These are phyloP conservation scores for Phylloporus sp. DNA, from an alignment of 768 basidiomycete species.

Conservation along the genomic window DNA sequence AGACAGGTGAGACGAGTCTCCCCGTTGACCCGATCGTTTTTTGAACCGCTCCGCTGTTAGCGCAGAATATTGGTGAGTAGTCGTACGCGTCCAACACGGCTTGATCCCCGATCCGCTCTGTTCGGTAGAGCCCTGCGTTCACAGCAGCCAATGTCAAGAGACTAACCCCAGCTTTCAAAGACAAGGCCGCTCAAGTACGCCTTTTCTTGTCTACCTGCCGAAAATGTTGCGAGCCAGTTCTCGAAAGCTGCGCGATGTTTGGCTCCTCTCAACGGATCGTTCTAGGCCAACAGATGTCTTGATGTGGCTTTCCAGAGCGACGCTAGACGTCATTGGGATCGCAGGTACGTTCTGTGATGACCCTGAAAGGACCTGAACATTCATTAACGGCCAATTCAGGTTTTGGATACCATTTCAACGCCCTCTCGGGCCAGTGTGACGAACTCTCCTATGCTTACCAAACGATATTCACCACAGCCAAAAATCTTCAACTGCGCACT, in stretches of 20 bases:
- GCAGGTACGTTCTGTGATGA: conserved; percentile 39
- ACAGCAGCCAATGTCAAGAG: conserved; percentile 44
- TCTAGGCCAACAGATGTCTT: conserved; percentile 49
- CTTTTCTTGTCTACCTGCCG: background rate
- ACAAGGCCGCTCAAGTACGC: conserved; percentile 49
- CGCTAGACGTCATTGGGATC: conserved; percentile 73
- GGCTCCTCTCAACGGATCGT: conserved; percentile 23
- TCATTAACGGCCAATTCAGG: conserved; percentile 30
- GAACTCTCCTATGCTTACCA: conserved; percentile 54
- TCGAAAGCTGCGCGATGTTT: conserved; percentile 45
- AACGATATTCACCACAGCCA: conserved; percentile 49
- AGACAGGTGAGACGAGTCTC: conserved; percentile 37
- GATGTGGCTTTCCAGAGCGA: conserved; percentile 60
- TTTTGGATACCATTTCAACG: conserved; percentile 51
- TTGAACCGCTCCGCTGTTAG: conserved; percentile 26
- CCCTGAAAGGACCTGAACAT: background rate
- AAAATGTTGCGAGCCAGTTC: background rate
- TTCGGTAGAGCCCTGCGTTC: conserved; percentile 46
- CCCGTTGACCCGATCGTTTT: background rate
- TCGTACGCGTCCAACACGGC: background rate
- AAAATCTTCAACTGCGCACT: conserved; percentile 47
- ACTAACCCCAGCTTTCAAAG: conserved; percentile 52
- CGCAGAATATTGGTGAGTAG: conserved; percentile 47
- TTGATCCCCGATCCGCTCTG: background rate
- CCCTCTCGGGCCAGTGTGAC: conserved; percentile 44